Evolutionary conservation across 495 filamentous ascomycete species (phyloP).

Genomic region (Penicillium waksmanii): DNA sequence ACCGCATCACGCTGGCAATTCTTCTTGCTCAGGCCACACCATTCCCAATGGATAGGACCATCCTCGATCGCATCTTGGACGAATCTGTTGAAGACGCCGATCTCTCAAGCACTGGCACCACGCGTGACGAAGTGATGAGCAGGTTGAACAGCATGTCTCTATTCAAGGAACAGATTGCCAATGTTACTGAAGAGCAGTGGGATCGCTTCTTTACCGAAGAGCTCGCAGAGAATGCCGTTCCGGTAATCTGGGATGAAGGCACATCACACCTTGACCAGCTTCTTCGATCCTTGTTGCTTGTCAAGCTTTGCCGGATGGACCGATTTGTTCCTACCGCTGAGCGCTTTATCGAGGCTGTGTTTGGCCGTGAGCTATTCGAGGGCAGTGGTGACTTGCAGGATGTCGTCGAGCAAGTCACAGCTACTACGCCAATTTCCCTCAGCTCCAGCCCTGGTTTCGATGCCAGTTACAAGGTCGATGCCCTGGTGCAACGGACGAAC

Average conservation of each 20-base stretch:
- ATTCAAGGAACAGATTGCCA: constrained; percentile 73
- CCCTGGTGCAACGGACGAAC: constrained; percentile 79
- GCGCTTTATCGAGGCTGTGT: constrained; percentile 84
- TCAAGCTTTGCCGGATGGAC: constrained; percentile 95
- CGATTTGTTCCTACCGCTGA: constrained; percentile 91
- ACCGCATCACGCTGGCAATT: constrained; percentile 93
- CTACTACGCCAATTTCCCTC: constrained; percentile 84
- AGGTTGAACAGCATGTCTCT: constrained; percentile 67
- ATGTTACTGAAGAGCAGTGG: constrained; percentile 67
- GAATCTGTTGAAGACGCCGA: constrained; percentile 75
- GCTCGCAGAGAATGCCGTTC: constrained; percentile 85
- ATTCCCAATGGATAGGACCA: constrained; percentile 86
- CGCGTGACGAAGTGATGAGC: constrained; percentile 69
- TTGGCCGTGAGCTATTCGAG: constrained; percentile 83
- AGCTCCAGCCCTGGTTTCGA: constrained; percentile 96
- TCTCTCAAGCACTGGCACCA: constrained; percentile 67
- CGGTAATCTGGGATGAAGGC: constrained; percentile 70
- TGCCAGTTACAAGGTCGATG: constrained; percentile 98
- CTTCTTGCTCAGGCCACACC: constrained; percentile 92
- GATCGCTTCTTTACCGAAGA: constrained; percentile 82
- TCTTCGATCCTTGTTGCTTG: constrained; percentile 81
- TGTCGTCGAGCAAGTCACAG: constrained; percentile 80
- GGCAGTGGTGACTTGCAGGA: constrained; percentile 81
- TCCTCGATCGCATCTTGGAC: constrained; percentile 87
- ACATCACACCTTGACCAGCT: constrained; percentile 70